phyloP scores from a whole-genome alignment of 768 basidiomycete species.

The Pulveroboletus sp. region DNA sequence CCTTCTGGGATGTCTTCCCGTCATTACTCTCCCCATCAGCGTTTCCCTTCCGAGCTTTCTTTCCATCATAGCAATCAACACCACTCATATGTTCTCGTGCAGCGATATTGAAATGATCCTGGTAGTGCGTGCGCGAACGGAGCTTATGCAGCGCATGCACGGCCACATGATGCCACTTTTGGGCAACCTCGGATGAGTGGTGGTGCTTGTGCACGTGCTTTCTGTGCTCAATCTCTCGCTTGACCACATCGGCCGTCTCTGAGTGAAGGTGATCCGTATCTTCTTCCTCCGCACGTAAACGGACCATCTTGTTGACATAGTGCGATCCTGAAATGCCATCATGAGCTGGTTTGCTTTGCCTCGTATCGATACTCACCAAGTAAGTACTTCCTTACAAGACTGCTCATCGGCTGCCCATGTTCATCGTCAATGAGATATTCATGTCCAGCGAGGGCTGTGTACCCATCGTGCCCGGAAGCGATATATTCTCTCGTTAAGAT shows the following conservation, averaged over 20 bases:
- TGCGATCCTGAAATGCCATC: constrained; percentile 52
- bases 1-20: constrained; percentile 33
- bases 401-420: constrained; percentile 69
- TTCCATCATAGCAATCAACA: constrained; percentile 74
- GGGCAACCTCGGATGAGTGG: constrained; percentile 28
- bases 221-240: constrained; percentile 45
- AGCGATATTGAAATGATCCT: constrained; percentile 56
- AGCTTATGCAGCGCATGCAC: constrained; percentile 40
- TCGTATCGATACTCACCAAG: constrained; percentile 45
- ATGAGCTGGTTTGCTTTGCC: constrained; percentile 1
- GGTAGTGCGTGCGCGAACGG: constrained; percentile 53
- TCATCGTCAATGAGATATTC: constrained; percentile 77
- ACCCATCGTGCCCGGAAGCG: constrained; percentile 80
- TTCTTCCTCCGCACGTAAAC: constrained; percentile 29
- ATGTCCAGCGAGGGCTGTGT: constrained; percentile 56
- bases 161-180: constrained; percentile 50
- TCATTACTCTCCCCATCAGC: constrained; percentile 12
- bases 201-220: constrained; percentile 25
- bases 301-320: constrained; percentile 66
- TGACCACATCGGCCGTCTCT: constrained; percentile 44
- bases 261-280: constrained; percentile 36
- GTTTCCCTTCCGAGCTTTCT: constrained; percentile 38
- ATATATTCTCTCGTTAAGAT: constrained; percentile 82
- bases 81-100: constrained; percentile 72
- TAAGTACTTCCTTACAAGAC: constrained; percentile 75